Evolutionary conservation across 2,329 filamentous ascomycete species (phyloP).

Genomic region (Aspergillus bombycis): DNA sequence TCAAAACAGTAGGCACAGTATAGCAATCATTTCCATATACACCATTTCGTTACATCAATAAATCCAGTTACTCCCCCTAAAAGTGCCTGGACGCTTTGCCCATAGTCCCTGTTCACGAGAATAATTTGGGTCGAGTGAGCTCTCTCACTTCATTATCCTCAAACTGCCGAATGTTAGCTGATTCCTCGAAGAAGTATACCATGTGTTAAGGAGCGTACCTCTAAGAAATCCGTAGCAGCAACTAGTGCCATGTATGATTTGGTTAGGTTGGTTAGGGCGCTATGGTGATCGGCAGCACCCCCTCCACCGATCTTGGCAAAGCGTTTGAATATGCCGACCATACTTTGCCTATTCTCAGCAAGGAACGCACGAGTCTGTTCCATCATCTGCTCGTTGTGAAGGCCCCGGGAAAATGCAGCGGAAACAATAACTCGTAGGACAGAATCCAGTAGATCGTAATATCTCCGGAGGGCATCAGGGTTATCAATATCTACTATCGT

Average conservation of each 20-base stretch:
- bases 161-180: slow-evolving; percentile 36
- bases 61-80: slow-evolving; percentile 11
- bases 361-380: slow-evolving; percentile 80
- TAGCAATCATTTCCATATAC: slow-evolving; percentile 14
- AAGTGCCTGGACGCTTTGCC: not conserved
- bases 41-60: slow-evolving; percentile 19
- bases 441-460: slow-evolving; percentile 80
- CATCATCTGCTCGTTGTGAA: slow-evolving; percentile 73
- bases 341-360: slow-evolving; percentile 77
- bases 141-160: slow-evolving; percentile 45
- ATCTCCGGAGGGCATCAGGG: slow-evolving; percentile 71
- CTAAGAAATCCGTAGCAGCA: slow-evolving; percentile 78
- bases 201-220: slow-evolving; percentile 62
- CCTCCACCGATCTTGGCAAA: slow-evolving; percentile 73
- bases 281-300: slow-evolving; percentile 53
- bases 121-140: slow-evolving; percentile 32
- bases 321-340: slow-evolving; percentile 88
- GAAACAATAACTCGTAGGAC: slow-evolving; percentile 81
- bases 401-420: slow-evolving; percentile 77
- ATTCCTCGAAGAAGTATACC: not conserved
- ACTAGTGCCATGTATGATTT: slow-evolving; percentile 85
- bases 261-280: slow-evolving; percentile 74
- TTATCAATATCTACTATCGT: slow-evolving; percentile 62
- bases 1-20: slow-evolving; percentile 4
- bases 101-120: slow-evolving; percentile 31